Conservation (phyloP, 1,284 basidiomycete species). For the Cryptococcus sp. region DNA sequence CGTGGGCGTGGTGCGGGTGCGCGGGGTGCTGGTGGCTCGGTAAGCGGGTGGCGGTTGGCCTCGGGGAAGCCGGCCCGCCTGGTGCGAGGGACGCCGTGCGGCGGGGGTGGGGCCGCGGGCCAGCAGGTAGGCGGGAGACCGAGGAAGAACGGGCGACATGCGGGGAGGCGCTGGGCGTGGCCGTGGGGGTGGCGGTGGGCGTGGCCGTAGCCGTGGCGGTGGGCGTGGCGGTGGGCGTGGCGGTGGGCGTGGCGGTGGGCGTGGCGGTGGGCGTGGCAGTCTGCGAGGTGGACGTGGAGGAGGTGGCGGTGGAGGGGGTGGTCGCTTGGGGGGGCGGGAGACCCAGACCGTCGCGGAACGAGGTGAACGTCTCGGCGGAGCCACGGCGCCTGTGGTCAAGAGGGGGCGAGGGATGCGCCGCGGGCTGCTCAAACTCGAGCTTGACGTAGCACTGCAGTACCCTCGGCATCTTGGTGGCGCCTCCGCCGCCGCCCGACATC, state of each 20-base stretch:
- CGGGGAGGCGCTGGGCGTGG: not conserved
- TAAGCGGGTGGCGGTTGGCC: too few relatives aligned
- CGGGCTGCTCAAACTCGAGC: conserved; percentile 15
- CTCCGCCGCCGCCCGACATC: not conserved
- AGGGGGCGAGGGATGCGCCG: not conserved
- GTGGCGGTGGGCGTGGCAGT: not conserved
- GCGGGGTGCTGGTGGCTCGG: too few relatives aligned
- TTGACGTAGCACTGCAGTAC: conserved; percentile 24
- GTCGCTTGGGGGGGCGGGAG: conserved; percentile 1
- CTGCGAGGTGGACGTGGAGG: not conserved
- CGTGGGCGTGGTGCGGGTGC: not conserved
- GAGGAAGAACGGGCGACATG: conserved; percentile 4
- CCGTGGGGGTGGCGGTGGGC: not conserved
- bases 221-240: not conserved
- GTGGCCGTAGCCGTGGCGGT: not conserved
- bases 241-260: not conserved
- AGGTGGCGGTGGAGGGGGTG: not conserved
- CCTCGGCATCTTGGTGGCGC: conserved; percentile 6
- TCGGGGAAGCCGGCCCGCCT: too few relatives aligned
- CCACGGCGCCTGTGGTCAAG: conserved; percentile 8
- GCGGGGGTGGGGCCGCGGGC: not conserved
- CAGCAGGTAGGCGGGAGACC: not conserved
- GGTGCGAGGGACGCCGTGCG: not conserved
- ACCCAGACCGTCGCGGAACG: conserved; percentile 8
- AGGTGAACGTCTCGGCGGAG: conserved; percentile 6